Evolutionary conservation across 139 green algal species (phyloP).

Genomic region (Deuterostichococcus epilithicus): DNA sequence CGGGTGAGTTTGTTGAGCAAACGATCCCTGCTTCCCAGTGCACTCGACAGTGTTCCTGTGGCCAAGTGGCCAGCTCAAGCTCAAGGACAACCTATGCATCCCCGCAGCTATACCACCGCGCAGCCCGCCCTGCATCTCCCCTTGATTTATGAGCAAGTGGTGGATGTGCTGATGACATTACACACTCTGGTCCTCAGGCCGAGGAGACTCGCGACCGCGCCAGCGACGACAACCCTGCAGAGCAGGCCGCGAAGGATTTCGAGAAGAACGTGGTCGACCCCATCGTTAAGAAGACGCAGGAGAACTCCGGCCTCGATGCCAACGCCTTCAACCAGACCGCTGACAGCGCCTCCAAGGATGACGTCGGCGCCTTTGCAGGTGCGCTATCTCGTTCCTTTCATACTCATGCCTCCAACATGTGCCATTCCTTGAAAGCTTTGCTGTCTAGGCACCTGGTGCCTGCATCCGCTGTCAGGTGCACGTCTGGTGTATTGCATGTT

Average conservation of each 20-base stretch:
- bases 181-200: neutral
- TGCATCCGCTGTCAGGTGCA: neutral
- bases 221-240: slow-evolving; percentile 19
- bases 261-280: slow-evolving; percentile 11
- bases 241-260: slow-evolving; percentile 7
- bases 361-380: slow-evolving; percentile 1
- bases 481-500: neutral
- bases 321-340: slow-evolving; percentile 6
- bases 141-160: too few relatives aligned
- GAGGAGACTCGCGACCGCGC: neutral
- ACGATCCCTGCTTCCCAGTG: too few relatives aligned
- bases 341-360: neutral
- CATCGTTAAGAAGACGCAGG: slow-evolving; percentile 10
- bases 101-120: too few relatives aligned
- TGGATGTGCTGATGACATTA: too few relatives aligned
- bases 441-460: too few relatives aligned
- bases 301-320: slow-evolving; percentile 11
- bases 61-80: too few relatives aligned
- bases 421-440: too few relatives aligned
- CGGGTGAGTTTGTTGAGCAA: too few relatives aligned
- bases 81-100: too few relatives aligned
- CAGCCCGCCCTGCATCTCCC: too few relatives aligned
- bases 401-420: neutral
- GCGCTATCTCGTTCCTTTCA: neutral
- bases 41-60: too few relatives aligned